phyloP scores from a whole-genome alignment of 306 rosid species.

The Calophaca sinica region DNA sequence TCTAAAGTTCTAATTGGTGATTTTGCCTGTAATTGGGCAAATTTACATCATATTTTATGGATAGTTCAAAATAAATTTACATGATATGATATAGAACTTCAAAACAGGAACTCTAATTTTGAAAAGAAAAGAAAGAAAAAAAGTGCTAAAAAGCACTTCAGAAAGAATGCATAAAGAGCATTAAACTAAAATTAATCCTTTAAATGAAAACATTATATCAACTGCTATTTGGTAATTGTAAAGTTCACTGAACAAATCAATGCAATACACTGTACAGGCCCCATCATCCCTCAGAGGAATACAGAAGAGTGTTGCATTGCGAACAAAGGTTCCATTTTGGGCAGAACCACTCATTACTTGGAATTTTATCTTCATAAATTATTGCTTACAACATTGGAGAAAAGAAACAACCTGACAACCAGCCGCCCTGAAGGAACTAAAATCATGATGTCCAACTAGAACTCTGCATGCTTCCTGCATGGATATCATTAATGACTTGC shows the following conservation, averaged over 20 bases:
- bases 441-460: constrained; percentile 91
- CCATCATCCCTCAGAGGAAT: constrained; percentile 21
- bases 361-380: constrained; percentile 28
- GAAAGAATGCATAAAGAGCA: constrained; percentile 25
- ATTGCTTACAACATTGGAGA: constrained; percentile 29
- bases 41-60: constrained; percentile 29
- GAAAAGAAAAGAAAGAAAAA: neutral
- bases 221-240: constrained; percentile 26
- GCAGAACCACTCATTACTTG: neutral
- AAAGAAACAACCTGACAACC: constrained; percentile 85
- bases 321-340: constrained; percentile 33
- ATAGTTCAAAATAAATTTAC: constrained; percentile 15
- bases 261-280: constrained; percentile 16
- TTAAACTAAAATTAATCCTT: constrained; percentile 23
- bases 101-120: constrained; percentile 25
- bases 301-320: constrained; percentile 5
- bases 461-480: constrained; percentile 88
- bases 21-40: constrained; percentile 69
- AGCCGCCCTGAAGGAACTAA: constrained; percentile 93
- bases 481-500: constrained; percentile 29
- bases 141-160: neutral
- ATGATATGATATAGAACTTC: constrained; percentile 29
- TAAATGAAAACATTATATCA: constrained; percentile 13
- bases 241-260: constrained; percentile 25
- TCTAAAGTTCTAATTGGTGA: constrained; percentile 91